Evolutionary conservation across 192 early-diverging fungal species (phyloP).

Genomic region (Kickxella alabastrina): DNA sequence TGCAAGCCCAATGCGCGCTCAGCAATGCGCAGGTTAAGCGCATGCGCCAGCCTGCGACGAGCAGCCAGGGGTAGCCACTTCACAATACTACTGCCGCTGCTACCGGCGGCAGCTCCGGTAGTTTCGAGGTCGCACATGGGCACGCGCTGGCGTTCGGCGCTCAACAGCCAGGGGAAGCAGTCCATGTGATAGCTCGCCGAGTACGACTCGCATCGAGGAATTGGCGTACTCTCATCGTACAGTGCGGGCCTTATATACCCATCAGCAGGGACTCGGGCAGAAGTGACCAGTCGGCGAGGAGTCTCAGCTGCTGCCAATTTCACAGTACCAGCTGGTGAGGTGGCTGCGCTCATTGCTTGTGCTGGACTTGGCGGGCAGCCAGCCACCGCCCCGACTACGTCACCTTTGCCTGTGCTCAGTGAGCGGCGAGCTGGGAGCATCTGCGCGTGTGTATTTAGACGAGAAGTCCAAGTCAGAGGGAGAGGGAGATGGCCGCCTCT

Average conservation of each 20-base stretch:
- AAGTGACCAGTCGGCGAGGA: constrained; percentile 21
- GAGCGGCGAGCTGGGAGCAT: constrained; percentile 8
- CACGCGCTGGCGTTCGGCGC: constrained; percentile 12
- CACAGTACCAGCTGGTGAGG: no score
- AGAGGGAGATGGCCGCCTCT: no score
- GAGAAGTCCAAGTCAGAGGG: no score
- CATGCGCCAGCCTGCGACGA: constrained; percentile 24
- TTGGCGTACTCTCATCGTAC: constrained; percentile 33
- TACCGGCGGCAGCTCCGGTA: no score
- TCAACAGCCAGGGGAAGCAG: constrained; percentile 8
- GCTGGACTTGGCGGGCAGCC: no score
- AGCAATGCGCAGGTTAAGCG: constrained; percentile 41
- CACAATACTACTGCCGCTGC: not conserved
- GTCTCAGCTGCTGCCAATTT: constrained; percentile 13
- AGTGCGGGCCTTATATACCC: constrained; percentile 32
- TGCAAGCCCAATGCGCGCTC: constrained; percentile 22
- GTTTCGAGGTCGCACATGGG: constrained; percentile 1
- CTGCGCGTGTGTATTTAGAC: not conserved
- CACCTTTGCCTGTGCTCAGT: constrained; percentile 21
- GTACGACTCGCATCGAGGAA: constrained; percentile 35
- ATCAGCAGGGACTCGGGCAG: constrained; percentile 26
- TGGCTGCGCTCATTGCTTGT: no score
- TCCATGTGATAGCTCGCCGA: constrained; percentile 17
- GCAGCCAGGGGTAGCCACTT: constrained; percentile 17
- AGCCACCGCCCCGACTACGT: no score